These are phyloP conservation scores for Capsicum baccatum DNA, from an alignment of 257 asterid genomes.

Conservation along the genomic window DNA sequence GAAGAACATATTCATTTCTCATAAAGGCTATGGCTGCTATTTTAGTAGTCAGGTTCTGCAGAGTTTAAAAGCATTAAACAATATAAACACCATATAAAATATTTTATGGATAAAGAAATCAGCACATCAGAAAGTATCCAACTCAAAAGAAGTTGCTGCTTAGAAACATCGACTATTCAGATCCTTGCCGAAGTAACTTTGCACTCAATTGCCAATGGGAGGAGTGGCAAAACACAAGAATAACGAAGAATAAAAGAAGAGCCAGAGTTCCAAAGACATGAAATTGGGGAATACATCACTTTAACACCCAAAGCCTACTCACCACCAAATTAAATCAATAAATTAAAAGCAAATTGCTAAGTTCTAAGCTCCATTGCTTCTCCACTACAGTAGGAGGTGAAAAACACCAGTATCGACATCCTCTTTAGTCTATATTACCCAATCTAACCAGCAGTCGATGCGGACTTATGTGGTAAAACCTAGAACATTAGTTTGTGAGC, in stretches of 20 bases:
- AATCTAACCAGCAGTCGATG: slow-evolving; percentile 1
- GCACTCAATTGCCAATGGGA: neutral
- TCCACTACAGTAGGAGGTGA: slow-evolving; percentile 2
- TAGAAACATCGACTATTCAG: slow-evolving; percentile 12
- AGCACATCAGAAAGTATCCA: neutral
- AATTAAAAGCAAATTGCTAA: neutral
- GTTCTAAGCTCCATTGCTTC: slow-evolving; percentile 10
- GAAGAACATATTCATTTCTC: neutral
- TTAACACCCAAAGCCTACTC: slow-evolving; percentile 11
- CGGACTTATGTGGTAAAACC: slow-evolving; percentile 12
- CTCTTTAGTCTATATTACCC: neutral
- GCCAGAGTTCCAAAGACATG: neutral
- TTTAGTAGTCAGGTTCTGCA: slow-evolving; percentile 19
- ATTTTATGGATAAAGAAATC: neutral
- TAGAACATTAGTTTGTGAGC: neutral
- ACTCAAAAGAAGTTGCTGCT: neutral
- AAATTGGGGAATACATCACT: neutral
- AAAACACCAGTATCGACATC: slow-evolving; percentile 5
- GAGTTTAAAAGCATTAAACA: neutral
- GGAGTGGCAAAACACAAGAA: slow-evolving; percentile 9
- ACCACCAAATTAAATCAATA: neutral
- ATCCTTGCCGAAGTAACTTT: slow-evolving; percentile 17
- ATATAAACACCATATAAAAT: neutral
- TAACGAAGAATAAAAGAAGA: neutral
- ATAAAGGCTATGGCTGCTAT: neutral